Base-by-base conservation (phyloP, 345 rosid species). In the Combretum micranthum region DNA sequence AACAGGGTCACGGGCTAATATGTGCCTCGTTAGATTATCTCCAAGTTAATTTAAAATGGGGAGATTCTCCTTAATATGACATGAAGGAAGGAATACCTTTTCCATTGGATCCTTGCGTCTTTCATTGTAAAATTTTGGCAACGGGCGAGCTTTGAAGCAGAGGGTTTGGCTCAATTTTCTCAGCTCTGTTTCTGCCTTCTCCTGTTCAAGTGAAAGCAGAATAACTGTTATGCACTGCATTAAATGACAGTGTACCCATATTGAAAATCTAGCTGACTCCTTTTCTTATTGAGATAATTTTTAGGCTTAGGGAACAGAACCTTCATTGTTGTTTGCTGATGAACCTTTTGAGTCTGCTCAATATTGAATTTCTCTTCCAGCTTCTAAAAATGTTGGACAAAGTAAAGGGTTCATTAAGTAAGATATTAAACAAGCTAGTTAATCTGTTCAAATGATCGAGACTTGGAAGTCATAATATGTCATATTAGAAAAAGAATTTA, bases 111-210 rank as follows among this genome's bases (percentile, higher is more conserved):
- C 43, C 59, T 67, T 51, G 58, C 66, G 66, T 63, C 80, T 80
- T 42, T 80, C 81, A 69, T 77, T 83, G 64, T 91, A 91, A 59
- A 91, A 91, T n/a, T 78, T 71, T 10, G 98, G 98, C 59, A 91
- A 77, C 47, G 96, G 98, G 68, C 86, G 80, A 20, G 98, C 96
- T 76, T 88, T 92, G 83, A 88, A 92, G 80, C 98, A 86, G 53
- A 86, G 81, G 65, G 64, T 81, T 75, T 76, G 77, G 12, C 84
- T 44, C 68, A 81, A 70, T 69, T 70, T 86, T 61, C 77, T 82
- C 65, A 80, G 63, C 67, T 92, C 90, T 57, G 80, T 68, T 76
- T 64, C 95, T 57, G 81, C 84, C 32, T 80, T 88, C 57, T 69
- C 86, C 89, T 81, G 86, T 61, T 57, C 68, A 53, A 47, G 39